A percentile compares a stretch with the other conserved stretches of the same genome.
Conservation (phyloP, 345 rosid species). For the Citrus mangshanensis region DNA sequence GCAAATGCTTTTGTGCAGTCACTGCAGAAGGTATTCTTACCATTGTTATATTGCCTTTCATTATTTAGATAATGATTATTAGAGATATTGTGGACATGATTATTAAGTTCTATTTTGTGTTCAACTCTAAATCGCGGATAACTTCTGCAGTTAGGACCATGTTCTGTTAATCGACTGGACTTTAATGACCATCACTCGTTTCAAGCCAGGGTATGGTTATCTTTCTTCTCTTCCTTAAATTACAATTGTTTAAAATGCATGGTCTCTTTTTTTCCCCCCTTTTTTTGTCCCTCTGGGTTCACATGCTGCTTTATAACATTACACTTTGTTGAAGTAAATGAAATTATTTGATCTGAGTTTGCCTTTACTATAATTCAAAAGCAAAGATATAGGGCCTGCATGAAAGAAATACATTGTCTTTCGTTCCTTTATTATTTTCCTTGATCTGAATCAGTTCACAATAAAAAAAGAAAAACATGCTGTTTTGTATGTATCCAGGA, state of each 20-base stretch:
- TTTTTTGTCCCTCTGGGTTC: not conserved
- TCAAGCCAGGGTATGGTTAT: constrained; percentile 37
- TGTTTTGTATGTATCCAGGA: constrained; percentile 41
- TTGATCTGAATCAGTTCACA: not conserved
- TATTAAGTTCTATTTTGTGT: not conserved
- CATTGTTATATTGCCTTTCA: not conserved
- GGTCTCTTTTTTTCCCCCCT: not conserved
- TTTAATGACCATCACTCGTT: constrained; percentile 73
- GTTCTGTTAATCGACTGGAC: constrained; percentile 56
- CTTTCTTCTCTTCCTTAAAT: not conserved
- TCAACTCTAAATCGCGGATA: not conserved
- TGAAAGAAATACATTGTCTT: not conserved
- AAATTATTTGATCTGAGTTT: not conserved
- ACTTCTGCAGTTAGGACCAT: constrained; percentile 60
- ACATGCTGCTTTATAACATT: not conserved
- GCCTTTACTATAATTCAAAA: not conserved
- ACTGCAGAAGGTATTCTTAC: constrained; percentile 43
- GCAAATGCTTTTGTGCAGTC: constrained; percentile 59
- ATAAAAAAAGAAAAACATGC: not conserved
- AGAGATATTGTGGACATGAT: not conserved
- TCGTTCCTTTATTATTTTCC: not conserved
- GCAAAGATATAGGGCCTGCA: not conserved
- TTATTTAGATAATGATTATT: not conserved
- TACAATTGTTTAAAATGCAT: not conserved
- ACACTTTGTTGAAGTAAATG: not conserved